These are phyloP conservation scores for Poa annua DNA, from an alignment of 176 grass and related monocot species.

Conservation along the genomic window DNA sequence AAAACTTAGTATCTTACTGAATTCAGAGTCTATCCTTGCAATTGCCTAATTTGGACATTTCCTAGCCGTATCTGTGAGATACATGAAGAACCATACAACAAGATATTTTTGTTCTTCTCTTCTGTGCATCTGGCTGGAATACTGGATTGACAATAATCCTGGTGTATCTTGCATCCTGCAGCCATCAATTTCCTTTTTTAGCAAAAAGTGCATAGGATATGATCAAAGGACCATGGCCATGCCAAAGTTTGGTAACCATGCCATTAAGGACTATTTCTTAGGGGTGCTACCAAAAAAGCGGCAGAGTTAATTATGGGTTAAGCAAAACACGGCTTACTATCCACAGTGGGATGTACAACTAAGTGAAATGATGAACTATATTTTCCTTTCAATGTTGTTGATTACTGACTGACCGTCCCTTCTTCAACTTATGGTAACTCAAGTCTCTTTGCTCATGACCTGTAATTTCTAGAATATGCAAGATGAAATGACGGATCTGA, in stretches of 20 bases:
- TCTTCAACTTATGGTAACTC: neutral
- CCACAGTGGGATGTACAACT: neutral
- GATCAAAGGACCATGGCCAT: neutral
- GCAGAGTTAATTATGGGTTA: neutral
- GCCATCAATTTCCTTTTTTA: constrained; percentile 7
- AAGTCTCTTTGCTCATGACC: neutral
- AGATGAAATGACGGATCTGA: constrained; percentile 97
- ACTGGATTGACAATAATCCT: neutral
- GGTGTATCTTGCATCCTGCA: neutral
- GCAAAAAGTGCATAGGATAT: neutral
- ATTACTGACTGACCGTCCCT: neutral
- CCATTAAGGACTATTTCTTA: neutral
- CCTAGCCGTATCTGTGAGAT: neutral
- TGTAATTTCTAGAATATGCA: constrained; percentile 78
- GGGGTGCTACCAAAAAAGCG: neutral
- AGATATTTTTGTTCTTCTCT: neutral
- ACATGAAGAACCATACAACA: neutral
- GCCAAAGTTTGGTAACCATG: neutral
- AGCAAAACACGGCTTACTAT: neutral
- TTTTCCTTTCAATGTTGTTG: neutral
- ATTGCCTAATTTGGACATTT: neutral
- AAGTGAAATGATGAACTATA: neutral
- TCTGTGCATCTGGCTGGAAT: neutral
- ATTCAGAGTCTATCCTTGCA: neutral
- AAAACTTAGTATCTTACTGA: neutral